These are phyloP conservation scores for California macrophylla DNA, from an alignment of 441 rosid genomes.

Conservation along the genomic window DNA sequence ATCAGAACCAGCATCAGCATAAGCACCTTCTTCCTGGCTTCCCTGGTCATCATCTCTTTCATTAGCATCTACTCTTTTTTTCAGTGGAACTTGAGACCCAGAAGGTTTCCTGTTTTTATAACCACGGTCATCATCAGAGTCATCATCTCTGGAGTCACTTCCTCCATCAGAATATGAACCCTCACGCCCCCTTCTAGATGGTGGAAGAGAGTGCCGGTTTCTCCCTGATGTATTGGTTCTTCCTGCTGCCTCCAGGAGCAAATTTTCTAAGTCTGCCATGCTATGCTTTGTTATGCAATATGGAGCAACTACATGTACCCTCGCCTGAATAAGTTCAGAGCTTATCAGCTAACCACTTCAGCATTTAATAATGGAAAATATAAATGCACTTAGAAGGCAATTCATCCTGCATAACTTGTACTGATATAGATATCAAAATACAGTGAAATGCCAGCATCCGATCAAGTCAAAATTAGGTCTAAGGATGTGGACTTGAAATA, in stretches of 20 bases:
- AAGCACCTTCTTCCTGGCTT: constrained; percentile 54
- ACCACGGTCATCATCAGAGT: constrained; percentile 64
- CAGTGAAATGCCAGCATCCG: no score
- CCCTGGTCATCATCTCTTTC: constrained; percentile 74
- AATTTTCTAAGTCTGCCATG: constrained; percentile 78
- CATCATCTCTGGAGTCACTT: constrained; percentile 80
- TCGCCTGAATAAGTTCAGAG: constrained; percentile 9
- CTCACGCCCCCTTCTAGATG: constrained; percentile 55
- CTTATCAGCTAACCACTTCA: constrained; percentile 4
- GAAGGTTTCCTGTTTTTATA: constrained; percentile 72
- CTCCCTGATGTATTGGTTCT: constrained; percentile 57
- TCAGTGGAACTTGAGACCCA: constrained; percentile 82
- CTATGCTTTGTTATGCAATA: constrained; percentile 3
- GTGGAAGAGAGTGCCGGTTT: constrained; percentile 39
- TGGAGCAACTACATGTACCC: not conserved
- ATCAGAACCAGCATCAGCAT: constrained; percentile 45
- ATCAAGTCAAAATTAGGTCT: no score
- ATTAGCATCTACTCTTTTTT: constrained; percentile 65
- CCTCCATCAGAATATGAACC: constrained; percentile 86
- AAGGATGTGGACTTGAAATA: no score
- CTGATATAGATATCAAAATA: no score
- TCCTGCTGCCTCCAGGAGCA: constrained; percentile 95
- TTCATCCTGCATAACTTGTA: no score
- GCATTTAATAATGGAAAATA: not conserved
- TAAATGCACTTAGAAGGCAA: no score